These are phyloP conservation scores for Colletotrichum incanum DNA, from an alignment of 2,329 filamentous ascomycete genomes.

Conservation along the genomic window DNA sequence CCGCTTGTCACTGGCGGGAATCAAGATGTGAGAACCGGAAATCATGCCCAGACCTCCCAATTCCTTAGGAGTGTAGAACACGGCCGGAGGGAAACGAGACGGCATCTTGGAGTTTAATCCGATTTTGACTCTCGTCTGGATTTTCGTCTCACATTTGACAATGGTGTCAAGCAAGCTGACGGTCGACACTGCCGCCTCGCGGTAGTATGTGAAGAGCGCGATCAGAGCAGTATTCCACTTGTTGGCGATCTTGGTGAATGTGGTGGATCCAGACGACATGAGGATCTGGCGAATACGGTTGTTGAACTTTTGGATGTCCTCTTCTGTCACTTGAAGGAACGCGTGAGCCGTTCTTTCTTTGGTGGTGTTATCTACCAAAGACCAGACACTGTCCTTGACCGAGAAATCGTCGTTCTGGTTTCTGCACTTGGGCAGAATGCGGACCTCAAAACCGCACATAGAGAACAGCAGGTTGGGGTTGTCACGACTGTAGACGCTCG, in stretches of 20 bases:
- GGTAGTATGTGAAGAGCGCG: constrained; percentile 97
- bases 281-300: constrained; percentile 98
- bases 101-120: constrained; percentile 99
- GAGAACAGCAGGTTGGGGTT: constrained; percentile 98
- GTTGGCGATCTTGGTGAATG: constrained; percentile 99
- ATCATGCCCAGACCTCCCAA: constrained; percentile 98
- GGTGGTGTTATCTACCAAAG: constrained; percentile 93
- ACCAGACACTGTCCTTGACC: constrained; percentile 98
- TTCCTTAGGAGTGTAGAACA: constrained; percentile 99
- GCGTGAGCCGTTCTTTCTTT: constrained; percentile 98
- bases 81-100: constrained; percentile 96
- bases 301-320: constrained; percentile 99
- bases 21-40: constrained; percentile 97
- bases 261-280: constrained; percentile 99
- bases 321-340: constrained; percentile 97
- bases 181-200: constrained; percentile 96
- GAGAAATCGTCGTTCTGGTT: constrained; percentile 98
- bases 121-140: constrained; percentile 98
- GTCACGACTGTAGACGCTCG: constrained; percentile 97
- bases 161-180: constrained; percentile 96
- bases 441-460: constrained; percentile 98
- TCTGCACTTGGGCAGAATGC: constrained; percentile 93
- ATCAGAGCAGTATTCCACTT: constrained; percentile 99
- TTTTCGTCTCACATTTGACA: constrained; percentile 99
- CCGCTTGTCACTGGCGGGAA: constrained; percentile 96